Evolutionary conservation across 257 asterid species (phyloP), one percentile per base, ranked within the genome.

Genomic region (Primulina huaijiensis): DNA sequence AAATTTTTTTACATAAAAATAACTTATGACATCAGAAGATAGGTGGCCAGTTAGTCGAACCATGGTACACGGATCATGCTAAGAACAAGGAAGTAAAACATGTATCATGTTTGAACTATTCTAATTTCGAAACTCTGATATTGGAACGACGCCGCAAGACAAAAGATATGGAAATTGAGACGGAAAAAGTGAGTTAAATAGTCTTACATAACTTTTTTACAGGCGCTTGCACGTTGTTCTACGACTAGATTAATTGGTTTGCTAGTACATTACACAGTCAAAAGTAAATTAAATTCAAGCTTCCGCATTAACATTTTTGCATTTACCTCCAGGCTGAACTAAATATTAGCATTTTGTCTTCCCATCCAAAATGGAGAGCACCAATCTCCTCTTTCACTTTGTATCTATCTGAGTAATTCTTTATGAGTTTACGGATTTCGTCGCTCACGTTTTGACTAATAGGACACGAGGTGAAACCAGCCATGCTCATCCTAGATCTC

Each of bases 401-500:
- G 79, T 82, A 93, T 64, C 95, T 78, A 3, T 86, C 85, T 0
- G 96, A 89, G 63, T 93, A 93, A 74, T 78, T 82, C 77, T 71
- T 76, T 69, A 90, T 86, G 21, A 93, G 88, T 65, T 65, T 43
- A 75, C 35, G 58, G 61, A 93, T 93, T n/a, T 87, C 96, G 21
- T 67, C 73, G 2, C 55, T 82, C 79, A 89, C 96, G 3, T 73
- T 80, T 59, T 65, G 84, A 79, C 95, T 82, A 60, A 93, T 82
- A 1, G 90, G 85, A 78, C 80, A 81, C n/a, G 95, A 12, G 12
- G 38, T 78, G 46, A 93, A 90, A 31, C 99, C 97, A 10, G 99
- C 99, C 97, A 93, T 93, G 64, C 84, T 87, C 99, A 93, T 89
- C 84, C 99, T 82, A 0, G 97, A 97, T 33, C 92, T 86, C 99